Base-by-base conservation (phyloP, 164 flowering plant genomes). In the Kalanchoe fedtschenkoi region DNA sequence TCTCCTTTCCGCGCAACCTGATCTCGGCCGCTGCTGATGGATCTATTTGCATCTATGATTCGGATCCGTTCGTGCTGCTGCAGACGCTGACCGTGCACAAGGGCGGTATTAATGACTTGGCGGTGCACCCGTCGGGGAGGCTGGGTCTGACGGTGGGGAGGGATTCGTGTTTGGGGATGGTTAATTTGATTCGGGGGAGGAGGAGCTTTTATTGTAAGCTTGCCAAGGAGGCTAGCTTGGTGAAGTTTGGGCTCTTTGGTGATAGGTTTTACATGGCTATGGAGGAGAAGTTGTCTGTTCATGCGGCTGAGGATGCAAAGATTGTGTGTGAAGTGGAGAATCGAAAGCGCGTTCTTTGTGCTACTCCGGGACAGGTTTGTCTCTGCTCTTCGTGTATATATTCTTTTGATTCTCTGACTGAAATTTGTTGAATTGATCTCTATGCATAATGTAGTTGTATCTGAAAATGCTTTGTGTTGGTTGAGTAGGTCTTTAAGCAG, bases 151-250 rank as follows among this genome's bases (percentile, higher is more conserved):
- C 87, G 0, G 95, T 93, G 1, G 90, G 89, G 19, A 64, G 81
- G 15, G 98, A 93, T 62, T 77, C 79, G 68, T 83, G 90, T 60
- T 70, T 93, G 68, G 93, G 77, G 19, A 83, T 93, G 92, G 55
- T 81, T 59, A 90, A 90, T 74, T 76, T 93, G 74, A 81, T 90
- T 39, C 72, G 91, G n/a, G 98, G 96, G 29, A 75, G 83, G 73
- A 70, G 95, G 81, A 93, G 93, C 60, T 93, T 85, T 62, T 78
- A 58, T 66, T 81, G 92, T 66, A 74, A 81, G 64, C 28, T 89
- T 59, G 87, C 70, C 21, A 78, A 74, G 65, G 96, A 89, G 62
- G 90, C 97, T 9, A 70, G 77, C 6, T 58, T 85, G 34, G 84
- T 92, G 60, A 71, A 66, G 58, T 92, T 71, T 65, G 77, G 70